Base-by-base conservation (phyloP, 805 yeast genomes). In the Saturnispora diversa region DNA sequence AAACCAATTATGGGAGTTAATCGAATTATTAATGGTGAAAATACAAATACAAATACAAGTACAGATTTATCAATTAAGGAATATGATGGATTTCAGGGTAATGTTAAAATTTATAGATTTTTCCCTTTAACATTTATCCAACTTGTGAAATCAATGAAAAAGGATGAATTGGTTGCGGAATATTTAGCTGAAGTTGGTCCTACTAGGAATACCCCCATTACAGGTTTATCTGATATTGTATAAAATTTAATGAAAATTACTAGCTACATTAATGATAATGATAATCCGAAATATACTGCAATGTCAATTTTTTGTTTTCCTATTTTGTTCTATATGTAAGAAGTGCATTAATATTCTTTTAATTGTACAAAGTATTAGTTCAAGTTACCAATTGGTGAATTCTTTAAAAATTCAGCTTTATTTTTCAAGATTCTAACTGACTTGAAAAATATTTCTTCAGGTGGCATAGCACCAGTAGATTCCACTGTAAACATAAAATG, bases 401-500 rank as follows among this genome's bases (percentile, higher is more conserved):
- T 75, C 58, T 83, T 77, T 61, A 84, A 68, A 57, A 80, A 81
- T 48, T 79, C 84, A 26, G 84, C 88, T 66, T 92, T 92, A 57
- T 81, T 80, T 63, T 78, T 84, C 59, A 92, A 70, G 40, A 87
- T 79, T 59, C 90, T 74, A 37, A 92, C 83, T 45, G 90, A 77
- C 62, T 90, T 92, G 66, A 86, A 77, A 64, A 92, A 92, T 40
- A 92, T 86, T 65, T 90, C 97, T 54, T 85, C 95, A 17, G 98
- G 96, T 12, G 86, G 69, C 95, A 92, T 88, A 31, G 97, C 95
- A 29, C 98, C 97, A 2, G 95, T 80, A 42, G 90, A 79, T 64
- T 92, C 98, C 35, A 92, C 87, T 54, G 87, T 85, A 69, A 86
- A 92, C 39, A 92, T 84, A 61, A 92, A 92, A 54, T 92, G 95